A percentile compares a stretch with the other conserved stretches of the same genome.
Conservation (phyloP, 2,329 filamentous ascomycete species). For the Exophiala lecanii-corni region DNA sequence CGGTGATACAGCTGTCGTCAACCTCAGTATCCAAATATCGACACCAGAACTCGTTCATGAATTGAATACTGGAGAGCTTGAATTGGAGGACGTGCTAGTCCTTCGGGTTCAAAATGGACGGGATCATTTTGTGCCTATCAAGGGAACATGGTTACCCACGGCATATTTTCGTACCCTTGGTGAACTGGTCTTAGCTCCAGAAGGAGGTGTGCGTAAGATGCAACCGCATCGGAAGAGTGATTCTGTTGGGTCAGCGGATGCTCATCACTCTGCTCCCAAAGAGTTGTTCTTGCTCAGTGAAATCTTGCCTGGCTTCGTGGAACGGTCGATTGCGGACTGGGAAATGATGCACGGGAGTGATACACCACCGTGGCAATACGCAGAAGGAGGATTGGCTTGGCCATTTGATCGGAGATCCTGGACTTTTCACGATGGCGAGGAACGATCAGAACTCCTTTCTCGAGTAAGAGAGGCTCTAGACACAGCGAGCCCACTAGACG, state of each 20-base stretch:
- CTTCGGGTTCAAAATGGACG: conserved; percentile 76
- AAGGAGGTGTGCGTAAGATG: conserved; percentile 67
- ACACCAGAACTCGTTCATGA: conserved; percentile 59
- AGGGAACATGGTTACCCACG: conserved; percentile 72
- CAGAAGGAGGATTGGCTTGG: conserved; percentile 48
- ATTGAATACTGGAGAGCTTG: conserved; percentile 64
- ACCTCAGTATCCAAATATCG: conserved; percentile 64
- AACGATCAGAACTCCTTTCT: conserved; percentile 42
- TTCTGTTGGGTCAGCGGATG: conserved; percentile 14
- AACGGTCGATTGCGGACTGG: conserved; percentile 59
- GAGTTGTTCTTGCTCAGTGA: conserved; percentile 89
- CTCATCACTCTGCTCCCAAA: conserved; percentile 71
- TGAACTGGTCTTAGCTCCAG: conserved; percentile 78
- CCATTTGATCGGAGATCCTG: conserved; percentile 54
- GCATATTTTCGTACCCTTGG: conserved; percentile 82
- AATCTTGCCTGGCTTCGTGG: conserved; percentile 59
- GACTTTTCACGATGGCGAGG: conserved; percentile 37
- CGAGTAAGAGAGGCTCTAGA: conserved; percentile 65
- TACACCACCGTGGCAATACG: conserved; percentile 50
- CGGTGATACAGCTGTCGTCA: conserved; percentile 71
- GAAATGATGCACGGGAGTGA: conserved; percentile 49
- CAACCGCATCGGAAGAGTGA: conserved; percentile 44
- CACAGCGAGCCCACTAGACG: conserved; percentile 57
- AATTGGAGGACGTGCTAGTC: conserved; percentile 81
- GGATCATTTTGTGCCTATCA: conserved; percentile 85